Percentiles rank a stretch among this genome's conserved stretches.
Conservation (phyloP, 352 stramenopile species). For the Stramenopiles sp. region DNA sequence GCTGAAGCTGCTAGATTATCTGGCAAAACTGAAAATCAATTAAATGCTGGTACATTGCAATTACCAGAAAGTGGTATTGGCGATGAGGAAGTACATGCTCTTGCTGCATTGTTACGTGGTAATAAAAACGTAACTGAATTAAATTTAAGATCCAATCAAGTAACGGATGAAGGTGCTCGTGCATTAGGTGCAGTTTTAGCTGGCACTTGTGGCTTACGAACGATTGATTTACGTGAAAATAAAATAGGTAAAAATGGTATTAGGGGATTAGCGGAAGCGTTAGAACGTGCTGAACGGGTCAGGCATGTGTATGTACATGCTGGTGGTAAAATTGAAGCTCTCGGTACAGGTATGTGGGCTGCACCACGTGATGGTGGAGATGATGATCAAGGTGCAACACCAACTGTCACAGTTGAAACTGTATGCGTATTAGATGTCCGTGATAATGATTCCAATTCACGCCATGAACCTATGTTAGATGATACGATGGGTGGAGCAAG, state of each 20-base stretch:
- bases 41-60: conserved; percentile 20
- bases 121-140: conserved; percentile 75
- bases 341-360: conserved; percentile 12
- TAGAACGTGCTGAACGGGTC: conserved; percentile 68
- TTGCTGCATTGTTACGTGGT: conserved; percentile 63
- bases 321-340: conserved; percentile 26
- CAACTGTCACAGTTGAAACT: conserved; percentile 61
- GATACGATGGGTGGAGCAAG: background rate
- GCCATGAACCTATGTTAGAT: background rate
- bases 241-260: conserved; percentile 67
- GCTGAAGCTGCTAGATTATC: conserved; percentile 24
- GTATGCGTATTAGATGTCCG: conserved; percentile 79
- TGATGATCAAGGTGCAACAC: conserved; percentile 11
- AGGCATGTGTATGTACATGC: conserved; percentile 88
- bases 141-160: conserved; percentile 63
- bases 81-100: conserved; percentile 83
- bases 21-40: conserved; percentile 10
- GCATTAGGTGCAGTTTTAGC: conserved; percentile 71
- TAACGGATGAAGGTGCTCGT: conserved; percentile 70
- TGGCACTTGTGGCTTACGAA: conserved; percentile 39
- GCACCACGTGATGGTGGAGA: background rate
- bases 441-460: conserved; percentile 33
- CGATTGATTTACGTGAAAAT: conserved; percentile 73
- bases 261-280: conserved; percentile 68
- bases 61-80: conserved; percentile 64